Base-by-base conservation (phyloP, 257 asterid species). In the Primulina tabacum region DNA sequence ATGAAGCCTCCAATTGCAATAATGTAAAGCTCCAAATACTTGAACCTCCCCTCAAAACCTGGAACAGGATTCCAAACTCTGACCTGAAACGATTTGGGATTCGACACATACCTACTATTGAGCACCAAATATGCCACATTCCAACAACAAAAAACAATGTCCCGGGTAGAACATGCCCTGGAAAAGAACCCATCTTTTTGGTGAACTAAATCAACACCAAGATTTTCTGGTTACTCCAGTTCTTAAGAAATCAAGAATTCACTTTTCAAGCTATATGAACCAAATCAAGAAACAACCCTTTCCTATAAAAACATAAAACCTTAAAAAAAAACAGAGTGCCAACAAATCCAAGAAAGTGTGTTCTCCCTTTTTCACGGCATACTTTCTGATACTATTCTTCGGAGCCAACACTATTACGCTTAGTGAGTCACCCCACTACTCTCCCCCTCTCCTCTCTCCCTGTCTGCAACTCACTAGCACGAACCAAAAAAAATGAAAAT, bases 151-250 rank as follows among this genome's bases (percentile, higher is more conserved):
- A 80, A 87, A 94, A 94, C 60, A 94, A 69, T 33, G 98, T 88
- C 77, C 99, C 99, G 0, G 99, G 99, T 75, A 94, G 76, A 67
- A 87, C 83, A 86, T 94, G 99, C 75, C 99, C 99, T 7, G 73
- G 80, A 77, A 94, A 94, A 21, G 99, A 94, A 61, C 99, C 99
- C 98, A 94, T 91, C 60, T 75, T 43, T 60, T 62, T 37, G n/a
- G 55, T 43, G 28, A 35, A 34, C 47, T 63, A 24, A 38, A 55
- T 61, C 74, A 34, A 47, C 26, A 53, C 12, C 64, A 30, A 71
- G 40, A 53, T 60, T 62, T 47, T 30, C 6, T 43, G 4, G 63
- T 63, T 24, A 18, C 26, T 6, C 61, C 20, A 64, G 63, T 50
- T 50, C 55, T 43, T 43, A 7, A 1, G 57, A 16, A 47, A 47